Percentiles rank a stretch among this genome's conserved stretches.
These are phyloP conservation scores for Metschnikowia shivogae DNA, from an alignment of 805 yeast species.

Conservation along the genomic window DNA sequence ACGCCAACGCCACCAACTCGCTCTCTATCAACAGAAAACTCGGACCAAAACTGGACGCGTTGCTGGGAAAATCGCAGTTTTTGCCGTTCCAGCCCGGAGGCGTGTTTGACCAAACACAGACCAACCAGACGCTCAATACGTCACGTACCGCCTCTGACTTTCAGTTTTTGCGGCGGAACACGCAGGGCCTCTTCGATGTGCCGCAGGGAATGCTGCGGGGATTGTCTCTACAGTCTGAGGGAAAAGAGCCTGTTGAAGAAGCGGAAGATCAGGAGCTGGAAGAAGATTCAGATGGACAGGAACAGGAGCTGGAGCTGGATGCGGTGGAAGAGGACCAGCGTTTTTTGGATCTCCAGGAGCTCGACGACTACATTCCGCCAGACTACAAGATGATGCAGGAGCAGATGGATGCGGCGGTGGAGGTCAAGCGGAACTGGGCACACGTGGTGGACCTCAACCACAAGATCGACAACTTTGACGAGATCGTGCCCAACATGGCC, in stretches of 20 bases:
- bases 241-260: slow-evolving; percentile 5
- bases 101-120: slow-evolving; percentile 23
- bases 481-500: slow-evolving; percentile 90
- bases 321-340: slow-evolving; percentile 2
- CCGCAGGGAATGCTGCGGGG: slow-evolving; percentile 86
- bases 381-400: slow-evolving; percentile 27
- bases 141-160: slow-evolving; percentile 12
- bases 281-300: neutral
- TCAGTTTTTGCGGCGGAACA: slow-evolving; percentile 57
- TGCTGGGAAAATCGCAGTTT: slow-evolving; percentile 67
- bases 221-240: slow-evolving; percentile 28
- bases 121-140: slow-evolving; percentile 16
- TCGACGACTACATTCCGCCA: slow-evolving; percentile 41
- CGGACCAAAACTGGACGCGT: slow-evolving; percentile 54
- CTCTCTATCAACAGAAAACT: slow-evolving; percentile 68
- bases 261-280: slow-evolving; percentile 4
- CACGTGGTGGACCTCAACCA: slow-evolving; percentile 89
- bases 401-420: slow-evolving; percentile 22
- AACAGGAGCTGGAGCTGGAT: neutral
- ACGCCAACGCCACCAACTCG: slow-evolving; percentile 62
- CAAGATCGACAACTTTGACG: slow-evolving; percentile 76
- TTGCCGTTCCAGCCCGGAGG: slow-evolving; percentile 97
- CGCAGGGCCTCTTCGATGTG: slow-evolving; percentile 68
- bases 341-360: slow-evolving; percentile 30
- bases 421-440: slow-evolving; percentile 73